Evolutionary conservation across 2,329 filamentous ascomycete genomes (phyloP), one percentile per base, ranked within the genome.

Genomic region (Chalaropsis thielavioides): DNA sequence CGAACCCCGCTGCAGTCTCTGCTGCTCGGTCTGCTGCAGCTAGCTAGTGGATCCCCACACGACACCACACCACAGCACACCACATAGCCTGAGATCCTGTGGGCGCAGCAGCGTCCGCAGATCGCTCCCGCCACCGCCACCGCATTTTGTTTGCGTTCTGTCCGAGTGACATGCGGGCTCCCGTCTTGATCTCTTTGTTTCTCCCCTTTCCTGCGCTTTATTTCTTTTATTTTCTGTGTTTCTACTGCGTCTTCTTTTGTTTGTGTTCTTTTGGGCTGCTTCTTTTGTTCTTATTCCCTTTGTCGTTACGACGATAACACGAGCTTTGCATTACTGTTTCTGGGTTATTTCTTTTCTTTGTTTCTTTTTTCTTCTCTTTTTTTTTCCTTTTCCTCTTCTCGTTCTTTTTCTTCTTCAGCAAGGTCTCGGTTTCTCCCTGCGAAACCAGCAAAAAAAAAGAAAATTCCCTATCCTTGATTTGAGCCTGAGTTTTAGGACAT

Each of bases 301-400:
- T 66, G 64, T 65, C 60, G n/a, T 63, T 60, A 66, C 60, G 64
- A 66, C 31, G 61, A 66, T 66, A 41, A 66, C 60, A 63, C 54
- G 60, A 63, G 31, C 41, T 66, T 24, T 61, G 59, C 60, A 54
- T 51, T 49, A 19, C 22, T 66, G 6, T 43, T 56, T 56, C 15
- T 56, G 51, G 41, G 3, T 49, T 59, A 49, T 59, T 63, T 44
- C 11, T 44, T 41, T 62, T 27, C 41, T 15, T 24, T 31, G 43
- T 41, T 61, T 40, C 38, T 51, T 24, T 24, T 64, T 61, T 38
- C 17, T 51, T 38, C 49, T n/a, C 31, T 41, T 61, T 17, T 61
- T 61, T 38, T 61, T 43, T 19, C 27, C 17, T 64, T n/a, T 24
- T 60, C n/a, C n/a, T n/a, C n/a, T n/a, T n/a, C n/a, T n/a, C n/a